Conservation (phyloP, 139 green algal species). For the Closterium sp. region DNA sequence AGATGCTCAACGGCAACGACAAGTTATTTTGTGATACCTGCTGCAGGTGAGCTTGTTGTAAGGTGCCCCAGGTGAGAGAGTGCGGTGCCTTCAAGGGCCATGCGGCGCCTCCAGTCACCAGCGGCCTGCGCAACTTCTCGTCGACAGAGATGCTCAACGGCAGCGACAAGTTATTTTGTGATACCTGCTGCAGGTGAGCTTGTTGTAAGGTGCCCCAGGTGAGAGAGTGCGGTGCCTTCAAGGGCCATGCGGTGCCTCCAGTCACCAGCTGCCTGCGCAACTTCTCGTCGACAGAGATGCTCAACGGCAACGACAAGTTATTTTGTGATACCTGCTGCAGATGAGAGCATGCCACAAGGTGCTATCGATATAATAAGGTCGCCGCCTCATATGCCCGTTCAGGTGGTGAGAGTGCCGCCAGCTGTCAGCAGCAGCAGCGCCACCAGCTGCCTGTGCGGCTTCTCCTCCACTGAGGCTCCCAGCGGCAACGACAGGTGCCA, state of each 20-base stretch:
- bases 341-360: too few relatives aligned
- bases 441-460: constrained; percentile 82
- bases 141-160: constrained; percentile 73
- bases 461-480: constrained; percentile 78
- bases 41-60: constrained; percentile 59
- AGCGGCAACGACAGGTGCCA: constrained; percentile 88
- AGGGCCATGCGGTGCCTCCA: constrained; percentile 52
- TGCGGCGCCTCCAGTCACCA: too few relatives aligned
- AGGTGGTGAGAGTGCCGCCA: too few relatives aligned
- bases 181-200: constrained; percentile 75
- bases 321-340: constrained; percentile 91
- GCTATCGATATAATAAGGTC: too few relatives aligned
- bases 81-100: too few relatives aligned
- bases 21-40: constrained; percentile 98
- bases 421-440: too few relatives aligned
- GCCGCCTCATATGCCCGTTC: too few relatives aligned
- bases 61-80: too few relatives aligned
- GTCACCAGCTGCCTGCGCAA: constrained; percentile 78
- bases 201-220: too few relatives aligned
- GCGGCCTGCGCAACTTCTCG: constrained; percentile 86
- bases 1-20: constrained; percentile 79
- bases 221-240: neutral
- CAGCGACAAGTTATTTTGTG: constrained; percentile 96
- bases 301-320: constrained; percentile 91
- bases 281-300: constrained; percentile 81